Evolutionary conservation across 1,139 yeast genomes (phyloP), one percentile per base, ranked within the genome.

Genomic region (Yarrowia galli): DNA sequence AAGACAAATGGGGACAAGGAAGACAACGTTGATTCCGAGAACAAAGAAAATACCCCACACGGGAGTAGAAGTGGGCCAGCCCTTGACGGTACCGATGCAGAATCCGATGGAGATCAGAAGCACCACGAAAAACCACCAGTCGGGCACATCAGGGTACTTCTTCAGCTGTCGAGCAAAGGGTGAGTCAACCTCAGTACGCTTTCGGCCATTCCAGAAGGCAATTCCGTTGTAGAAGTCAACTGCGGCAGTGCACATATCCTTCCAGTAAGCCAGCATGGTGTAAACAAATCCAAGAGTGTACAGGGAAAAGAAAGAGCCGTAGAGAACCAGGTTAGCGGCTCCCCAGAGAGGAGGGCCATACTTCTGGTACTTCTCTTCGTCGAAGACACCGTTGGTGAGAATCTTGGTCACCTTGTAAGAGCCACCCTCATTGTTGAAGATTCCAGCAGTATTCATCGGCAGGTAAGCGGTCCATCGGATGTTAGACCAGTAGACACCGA

Each of bases 21-120:
- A 86, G 5, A 84, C 77, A 68, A 86, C 78, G 73, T 85, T 85
- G 70, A 87, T 80, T 28, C 81, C 88, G 67, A 87, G 73, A 1
- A 87, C 83, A 71, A 87, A 84, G 79, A 86, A 85, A 22, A 87
- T 77, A 68, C 85, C 85, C 88, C 84, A 82, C 3, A 82, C 82
- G 18, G 85, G 84, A 5, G 84, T 80, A 66, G 78, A 73, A 3
- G 82, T 76, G n/a, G 77, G 80, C 75, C 82, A 71, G 83, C 84
- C 71, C 70, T 83, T 75, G 23, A 67, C 46, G 7, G 40, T 25
- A 7, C 28, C 56, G n/a, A 45, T 35, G 23, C 38, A 42, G 28
- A 64, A 42, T 22, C 40, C 67, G 25, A 64, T 45, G 12, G 60
- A n/a, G 20, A 38, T n/a, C 13, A 49, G 36, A 2, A 64, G 48